Base-by-base conservation (phyloP, 1,284 basidiomycete genomes). In the Vanrija sp. region DNA sequence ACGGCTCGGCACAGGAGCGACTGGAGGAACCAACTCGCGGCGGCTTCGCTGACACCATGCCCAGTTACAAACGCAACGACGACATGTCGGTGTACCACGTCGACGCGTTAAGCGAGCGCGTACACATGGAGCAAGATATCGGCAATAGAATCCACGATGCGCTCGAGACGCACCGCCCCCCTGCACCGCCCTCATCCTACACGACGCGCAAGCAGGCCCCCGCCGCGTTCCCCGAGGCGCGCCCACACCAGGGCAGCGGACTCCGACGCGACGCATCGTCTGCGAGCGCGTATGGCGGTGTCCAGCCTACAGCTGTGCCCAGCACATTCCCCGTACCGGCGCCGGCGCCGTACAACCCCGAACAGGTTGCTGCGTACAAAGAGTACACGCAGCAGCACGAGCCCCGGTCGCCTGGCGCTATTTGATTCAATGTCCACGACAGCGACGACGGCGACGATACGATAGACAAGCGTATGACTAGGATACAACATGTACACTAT, bases 11-110 rank as follows among this genome's bases (percentile, higher is more conserved):
- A 3, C 18, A 14, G 31, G 27, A 25, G 5, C 24, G 31, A 31
- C 31, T 2, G 12, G 12, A 12, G 9, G 10, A 31, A 14, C 6
- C 27, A 7, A n/a, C n/a, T 19, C 37, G 7, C 37, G 37, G 7
- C 14, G 37, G 16, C 37, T 7, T 39, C n/a, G 16, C 42, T 19
- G 18, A 23, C 31, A 22, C 20, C 22, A 19, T 12, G 3, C 5
- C 24, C 45, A 64, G 62, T 22, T 64, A 64, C 43, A 53, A 62
- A 45, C 47, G 44, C 15, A 45, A 49, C 19, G 57, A 63, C 49
- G 55, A 59, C 48, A 69, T 66, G 62, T 64, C 62, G 42, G 49
- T 64, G 15, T 68, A 69, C 53, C 51, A 60, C 49, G 58, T 61
- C 43, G 62, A 63, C 43, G 47, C 48, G 20, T 27, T 55, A 41